Evolutionary conservation across 2,329 filamentous ascomycete species (phyloP), one percentile per base, ranked within the genome.

Genomic region (Geosmithia putterillii): DNA sequence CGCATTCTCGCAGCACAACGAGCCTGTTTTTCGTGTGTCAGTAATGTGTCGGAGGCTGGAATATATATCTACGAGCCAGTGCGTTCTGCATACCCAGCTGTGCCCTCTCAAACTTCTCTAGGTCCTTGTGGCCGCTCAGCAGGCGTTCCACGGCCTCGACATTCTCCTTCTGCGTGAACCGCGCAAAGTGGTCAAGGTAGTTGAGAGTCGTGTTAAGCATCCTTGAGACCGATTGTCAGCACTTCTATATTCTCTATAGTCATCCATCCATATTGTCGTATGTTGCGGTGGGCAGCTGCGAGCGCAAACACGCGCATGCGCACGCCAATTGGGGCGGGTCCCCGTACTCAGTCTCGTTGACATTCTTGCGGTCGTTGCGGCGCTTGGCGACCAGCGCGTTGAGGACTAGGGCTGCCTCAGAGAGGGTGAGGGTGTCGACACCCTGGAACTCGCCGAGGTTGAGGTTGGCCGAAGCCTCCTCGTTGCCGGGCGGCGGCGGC

Each of bases 141-240:
- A 95, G 70, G 46, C 86, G 79, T 64, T 94, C 88, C 25, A 96
- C 87, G n/a, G 87, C 86, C 66, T 95, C 86, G 57, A 95, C 85
- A 52, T 92, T 92, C 62, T 94, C 86, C 61, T 90, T 88, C 55
- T 89, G 81, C 67, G 95, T 94, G 74, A 96, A 96, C 32, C 92
- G 85, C 17, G 89, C 84, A 65, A 98, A 98, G 49, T 88, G 81
- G 55, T 95, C 88, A 43, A 96, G 79, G 65, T 98, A 96, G 57
- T 89, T 86, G 51, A 88, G 75, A 21, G 90, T 95, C 62, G 94
- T 89, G 49, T 78, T 80, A 45, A 95, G 74, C 62, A 89, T 88
- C 57, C 79, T 84, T 12, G 28, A 41, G n/a, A 42, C 38, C 38
- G 7, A 39, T 39, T 39, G 28, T 32, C 28, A 32, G 28, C 28